Base-by-base conservation (phyloP, 805 yeast genomes). In the Starmerella kuoi region DNA sequence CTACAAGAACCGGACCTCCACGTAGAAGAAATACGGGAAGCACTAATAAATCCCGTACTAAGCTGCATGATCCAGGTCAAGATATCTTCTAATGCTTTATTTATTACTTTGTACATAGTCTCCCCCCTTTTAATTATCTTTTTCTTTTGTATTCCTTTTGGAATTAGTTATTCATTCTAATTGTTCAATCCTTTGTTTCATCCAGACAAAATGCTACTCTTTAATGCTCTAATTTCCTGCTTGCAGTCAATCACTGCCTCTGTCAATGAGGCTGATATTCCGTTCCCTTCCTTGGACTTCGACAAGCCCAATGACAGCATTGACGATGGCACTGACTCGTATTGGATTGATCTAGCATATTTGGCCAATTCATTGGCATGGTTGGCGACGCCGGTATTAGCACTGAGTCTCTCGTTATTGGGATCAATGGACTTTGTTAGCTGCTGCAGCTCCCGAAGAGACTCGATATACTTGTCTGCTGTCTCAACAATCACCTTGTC, bases 181-280 rank as follows among this genome's bases (percentile, higher is more conserved):
- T 14, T 25, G 28, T 25, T 14, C 28, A 9, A 25, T 17, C 19
- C 28, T 11, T 25, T 9, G 9, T 25, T 25, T 25, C 28, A 25
- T 4, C 32, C 21, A 12, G 46, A 31, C 17, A 49, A 32, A 6
- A 49, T 2, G n/a, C 40, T 35, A 12, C 46, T 36, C 37, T 48
- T 48, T 15, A 48, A 18, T 15, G 47, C 26, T 14, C 52, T 22
- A 23, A 48, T 46, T 30, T 46, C 52, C 34, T 46, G 40, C 24
- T 26, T 41, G 35, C 46, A 40, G 8, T 35, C 34, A 7, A 42
- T 21, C 3, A 41, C 30, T 11, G 46, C 34, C n/a, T 33, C n/a
- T 11, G 37, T 37, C 24, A 41, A 24, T 7, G 15, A 22, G 12
- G n/a, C 14, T 20, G 26, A 34, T 30, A 26, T 34, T 14, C 32